These are phyloP conservation scores for Xylaria telfairii DNA, from an alignment of 495 filamentous ascomycete species.

Conservation along the genomic window DNA sequence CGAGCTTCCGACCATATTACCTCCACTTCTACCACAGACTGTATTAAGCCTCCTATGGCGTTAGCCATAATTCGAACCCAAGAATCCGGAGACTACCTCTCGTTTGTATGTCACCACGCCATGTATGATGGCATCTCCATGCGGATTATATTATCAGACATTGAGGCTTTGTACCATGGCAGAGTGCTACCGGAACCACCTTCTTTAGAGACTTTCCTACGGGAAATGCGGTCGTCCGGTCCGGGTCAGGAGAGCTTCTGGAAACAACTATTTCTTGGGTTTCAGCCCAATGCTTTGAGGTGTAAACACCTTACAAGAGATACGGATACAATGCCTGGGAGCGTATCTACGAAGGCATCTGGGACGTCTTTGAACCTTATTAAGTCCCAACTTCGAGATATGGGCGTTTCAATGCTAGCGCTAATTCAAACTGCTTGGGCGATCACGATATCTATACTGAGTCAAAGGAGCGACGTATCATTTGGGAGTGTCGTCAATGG, in stretches of 20 bases:
- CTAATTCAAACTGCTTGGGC: constrained; percentile 75
- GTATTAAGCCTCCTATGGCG: constrained; percentile 44
- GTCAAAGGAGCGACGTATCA: constrained; percentile 68
- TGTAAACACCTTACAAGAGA: constrained; percentile 6
- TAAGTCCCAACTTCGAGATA: constrained; percentile 51
- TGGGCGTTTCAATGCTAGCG: constrained; percentile 66
- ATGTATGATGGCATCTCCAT: constrained; percentile 81
- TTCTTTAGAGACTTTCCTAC: constrained; percentile 52
- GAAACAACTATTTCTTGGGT: constrained; percentile 55
- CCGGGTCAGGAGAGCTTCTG: constrained; percentile 65
- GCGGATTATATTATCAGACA: constrained; percentile 65
- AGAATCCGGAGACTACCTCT: constrained; percentile 49
- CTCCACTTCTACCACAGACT: constrained; percentile 40
- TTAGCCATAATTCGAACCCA: constrained; percentile 39
- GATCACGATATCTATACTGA: constrained; percentile 57
- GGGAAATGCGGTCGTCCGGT: constrained; percentile 33
- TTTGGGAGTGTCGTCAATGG: constrained; percentile 84
- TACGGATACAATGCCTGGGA: constrained; percentile 7
- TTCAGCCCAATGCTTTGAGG: constrained; percentile 55
- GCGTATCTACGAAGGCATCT: constrained; percentile 13
- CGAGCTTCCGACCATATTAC: constrained; percentile 33
- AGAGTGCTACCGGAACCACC: constrained; percentile 49
- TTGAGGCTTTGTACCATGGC: constrained; percentile 59
- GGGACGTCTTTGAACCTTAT: constrained; percentile 50
- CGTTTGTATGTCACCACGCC: constrained; percentile 75